Conservation (phyloP, 2,329 filamentous ascomycete species). For the Arthrobotrys iridis region DNA sequence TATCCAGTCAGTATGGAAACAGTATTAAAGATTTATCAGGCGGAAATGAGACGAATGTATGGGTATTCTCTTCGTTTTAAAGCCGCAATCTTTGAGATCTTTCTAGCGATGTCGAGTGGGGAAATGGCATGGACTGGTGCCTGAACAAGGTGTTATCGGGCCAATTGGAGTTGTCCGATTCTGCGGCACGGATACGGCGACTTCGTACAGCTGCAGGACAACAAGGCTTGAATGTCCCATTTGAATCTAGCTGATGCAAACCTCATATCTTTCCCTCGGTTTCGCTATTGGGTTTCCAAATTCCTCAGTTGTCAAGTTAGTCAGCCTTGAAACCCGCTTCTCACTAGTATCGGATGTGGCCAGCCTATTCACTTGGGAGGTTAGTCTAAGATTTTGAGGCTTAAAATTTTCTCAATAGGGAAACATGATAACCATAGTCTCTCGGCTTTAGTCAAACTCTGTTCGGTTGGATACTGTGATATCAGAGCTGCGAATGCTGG, state of each 20-base stretch:
- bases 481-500: no score
- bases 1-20: background rate
- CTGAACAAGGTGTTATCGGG: background rate
- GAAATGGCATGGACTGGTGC: background rate
- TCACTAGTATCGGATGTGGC: background rate
- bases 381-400: no score
- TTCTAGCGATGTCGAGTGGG: background rate
- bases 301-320: background rate
- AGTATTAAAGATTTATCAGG: background rate
- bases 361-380: no score
- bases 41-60: background rate
- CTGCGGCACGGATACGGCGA: conserved; percentile 20
- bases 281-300: background rate
- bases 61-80: background rate
- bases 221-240: background rate
- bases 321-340: background rate
- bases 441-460: no score
- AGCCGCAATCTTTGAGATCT: background rate
- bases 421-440: no score
- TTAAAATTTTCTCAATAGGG: no score
- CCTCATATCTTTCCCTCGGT: background rate
- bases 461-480: no score
- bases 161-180: conserved; percentile 10
- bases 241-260: background rate
- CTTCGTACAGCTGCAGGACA: background rate